Evolutionary conservation across 2,329 filamentous ascomycete genomes (phyloP), one percentile per base, ranked within the genome.

Genomic region (Xylogone sp.): DNA sequence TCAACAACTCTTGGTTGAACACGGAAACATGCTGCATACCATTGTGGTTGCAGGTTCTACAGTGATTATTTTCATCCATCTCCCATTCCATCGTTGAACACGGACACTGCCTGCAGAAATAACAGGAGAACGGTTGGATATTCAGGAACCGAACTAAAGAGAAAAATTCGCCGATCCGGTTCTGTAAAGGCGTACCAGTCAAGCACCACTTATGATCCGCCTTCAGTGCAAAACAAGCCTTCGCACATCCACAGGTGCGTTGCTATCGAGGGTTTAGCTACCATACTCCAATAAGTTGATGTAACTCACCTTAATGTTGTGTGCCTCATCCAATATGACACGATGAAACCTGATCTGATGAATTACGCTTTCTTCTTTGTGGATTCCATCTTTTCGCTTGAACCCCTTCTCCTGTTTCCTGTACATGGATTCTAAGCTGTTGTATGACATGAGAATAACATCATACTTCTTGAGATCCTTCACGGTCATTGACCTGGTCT

Each of bases 361-460:
- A 27, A 99, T 90, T 27, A 87, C 69, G 60, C 86, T 88, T 70
- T 78, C 73, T 69, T 94, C 88, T 66, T 93, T 96, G 70, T 93
- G 79, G 21, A 93, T 75, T 21, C 88, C 87, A 31, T 87, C 84
- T 56, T 89, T 87, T 53, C 91, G 87, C 59, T 80, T 85, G 77
- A 92, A 94, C 0, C 94, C 94, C 66, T 94, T 96, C 62, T 87
- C 86, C 68, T 99, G 89, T 69, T 95, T 96, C 52, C 94, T 87
- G 66, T 91, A 90, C 63, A 96, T 85, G 0, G 92, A 96, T 69
- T 97, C 94, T 29, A 99, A 74, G 59, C 88, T 83, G 73, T 89
- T 91, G 78, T 95, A 99, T 13, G 93, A 97, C 72, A 97, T 96
- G 81, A 97, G 91, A 65, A 97, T 93, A 47, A 99, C 90, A 69